Evolutionary conservation across 2,329 filamentous ascomycete genomes (phyloP).

Genomic region (Cyclaneusma minus): DNA sequence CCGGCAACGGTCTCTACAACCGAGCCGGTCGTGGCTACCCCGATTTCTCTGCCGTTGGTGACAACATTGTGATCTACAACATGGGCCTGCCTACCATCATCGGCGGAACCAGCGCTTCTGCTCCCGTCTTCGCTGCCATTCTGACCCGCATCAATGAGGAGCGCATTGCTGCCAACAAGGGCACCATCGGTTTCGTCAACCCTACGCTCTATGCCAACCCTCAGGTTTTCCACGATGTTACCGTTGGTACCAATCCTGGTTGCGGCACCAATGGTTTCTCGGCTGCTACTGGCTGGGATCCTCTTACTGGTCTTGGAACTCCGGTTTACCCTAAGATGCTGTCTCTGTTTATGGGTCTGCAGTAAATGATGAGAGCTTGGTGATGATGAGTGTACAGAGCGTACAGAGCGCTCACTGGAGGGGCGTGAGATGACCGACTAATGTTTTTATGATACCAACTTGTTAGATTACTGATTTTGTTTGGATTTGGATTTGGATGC

Average conservation of each 20-base stretch:
- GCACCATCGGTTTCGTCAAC: constrained; percentile 34
- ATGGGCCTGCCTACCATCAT: no score
- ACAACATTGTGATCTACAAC: constrained; percentile 33
- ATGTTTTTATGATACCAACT: no score
- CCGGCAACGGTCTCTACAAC: constrained; percentile 30
- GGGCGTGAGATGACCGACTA: no score
- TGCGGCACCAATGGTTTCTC: constrained; percentile 18
- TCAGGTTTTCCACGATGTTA: constrained; percentile 18
- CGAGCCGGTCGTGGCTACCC: constrained; percentile 29
- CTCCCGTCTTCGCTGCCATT: constrained; percentile 31
- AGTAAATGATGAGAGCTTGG: constrained; percentile 7
- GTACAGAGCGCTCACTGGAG: no score
- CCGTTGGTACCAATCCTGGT: constrained; percentile 9
- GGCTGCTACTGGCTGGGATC: constrained; percentile 13
- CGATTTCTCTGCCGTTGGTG: constrained; percentile 38
- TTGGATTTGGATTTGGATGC: no score
- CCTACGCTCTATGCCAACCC: constrained; percentile 31
- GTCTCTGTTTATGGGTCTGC: constrained; percentile 10
- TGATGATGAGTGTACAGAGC: no score
- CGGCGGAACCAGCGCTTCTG: constrained; percentile 33
- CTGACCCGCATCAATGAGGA: constrained; percentile 35
- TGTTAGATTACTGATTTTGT: no score
- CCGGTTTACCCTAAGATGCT: constrained; percentile 14
- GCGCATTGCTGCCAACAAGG: constrained; percentile 27
- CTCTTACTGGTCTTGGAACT: constrained; percentile 12